Base-by-base conservation (phyloP, 1,139 yeast species). In the Candida albicans region DNA sequence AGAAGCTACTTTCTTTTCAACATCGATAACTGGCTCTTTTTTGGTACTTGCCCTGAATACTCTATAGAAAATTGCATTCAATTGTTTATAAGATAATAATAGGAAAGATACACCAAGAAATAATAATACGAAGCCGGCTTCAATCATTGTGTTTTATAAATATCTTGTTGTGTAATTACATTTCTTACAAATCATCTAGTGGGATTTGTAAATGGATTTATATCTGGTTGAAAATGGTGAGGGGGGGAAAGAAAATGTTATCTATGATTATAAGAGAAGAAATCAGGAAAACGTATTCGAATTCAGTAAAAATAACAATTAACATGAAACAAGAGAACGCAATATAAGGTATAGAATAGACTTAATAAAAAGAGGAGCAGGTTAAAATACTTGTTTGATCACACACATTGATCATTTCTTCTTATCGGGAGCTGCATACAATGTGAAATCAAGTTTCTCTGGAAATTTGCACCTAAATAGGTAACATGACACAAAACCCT, bases 31-130 rank as follows among this genome's bases (percentile, higher is more conserved):
- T 18, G 29, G 37, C 2, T 9, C 4, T 11, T 18, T 33, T 33
- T 22, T 33, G 5, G 6, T 33, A 18, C 14, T 10, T 7, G 8
- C 11, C 11, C 6, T 26, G 2, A 33, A 25, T 7, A 25, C 11
- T 22, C 14, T 32, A 9, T 13, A 12, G 7, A 29, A 8, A 6
- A 43, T 7, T 11, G 41, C 34, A 31, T 35, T 37, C 27, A 43
- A 33, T 27, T 39, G 42, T 37, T 39, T 47, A 22, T 42, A 40
- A 4, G 48, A 39, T 30, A 47, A 39, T 30, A 47, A 40, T 22
- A 37, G 22, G 13, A 47, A 6, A 5, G 50, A 36, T 5, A 37
- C 37, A 10, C 46, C 43, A 25, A 46, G 24, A 18, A 47, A 29
- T 22, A 46, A 29, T 5, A 44, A 36, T 11, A 44, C 22, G 12